Evolutionary conservation across 164 flowering plant genomes (phyloP).

Genomic region (Berberis vulgaris): DNA sequence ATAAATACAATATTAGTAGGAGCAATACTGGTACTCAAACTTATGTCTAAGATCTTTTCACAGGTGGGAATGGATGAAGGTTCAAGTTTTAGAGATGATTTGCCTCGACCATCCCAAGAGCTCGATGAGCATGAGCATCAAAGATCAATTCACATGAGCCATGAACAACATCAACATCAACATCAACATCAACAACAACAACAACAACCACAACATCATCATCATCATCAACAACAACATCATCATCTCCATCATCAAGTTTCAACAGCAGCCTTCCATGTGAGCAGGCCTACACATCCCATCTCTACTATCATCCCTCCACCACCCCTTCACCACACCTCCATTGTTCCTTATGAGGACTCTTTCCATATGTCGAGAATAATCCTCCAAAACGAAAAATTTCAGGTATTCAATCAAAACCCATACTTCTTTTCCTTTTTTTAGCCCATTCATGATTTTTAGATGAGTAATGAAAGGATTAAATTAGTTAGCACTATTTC

Average conservation of each 20-base stretch:
- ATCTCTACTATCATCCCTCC: constrained; percentile 66
- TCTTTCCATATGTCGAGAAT: constrained; percentile 58
- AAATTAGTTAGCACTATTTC: no score
- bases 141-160: constrained; percentile 10
- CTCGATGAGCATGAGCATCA: constrained; percentile 11
- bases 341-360: constrained; percentile 58
- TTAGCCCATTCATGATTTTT: neutral
- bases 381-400: constrained; percentile 59
- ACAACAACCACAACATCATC: constrained; percentile 17
- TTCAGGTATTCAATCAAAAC: constrained; percentile 39
- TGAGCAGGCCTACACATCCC: constrained; percentile 65
- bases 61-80: constrained; percentile 14
- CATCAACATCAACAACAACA: constrained; percentile 13
- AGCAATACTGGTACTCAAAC: no score
- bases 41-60: neutral
- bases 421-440: neutral
- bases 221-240: constrained; percentile 16
- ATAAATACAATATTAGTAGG: no score
- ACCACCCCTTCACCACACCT: constrained; percentile 50
- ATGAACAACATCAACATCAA: constrained; percentile 6
- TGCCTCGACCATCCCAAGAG: constrained; percentile 1
- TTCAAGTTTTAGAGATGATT: constrained; percentile 9
- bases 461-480: no score
- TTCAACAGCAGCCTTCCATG: constrained; percentile 56
- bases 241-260: constrained; percentile 20